A percentile compares a stretch with the other conserved stretches of the same genome.
These are phyloP conservation scores for Pythium dissimile DNA, from an alignment of 352 stramenopile genomes.

Conservation along the genomic window DNA sequence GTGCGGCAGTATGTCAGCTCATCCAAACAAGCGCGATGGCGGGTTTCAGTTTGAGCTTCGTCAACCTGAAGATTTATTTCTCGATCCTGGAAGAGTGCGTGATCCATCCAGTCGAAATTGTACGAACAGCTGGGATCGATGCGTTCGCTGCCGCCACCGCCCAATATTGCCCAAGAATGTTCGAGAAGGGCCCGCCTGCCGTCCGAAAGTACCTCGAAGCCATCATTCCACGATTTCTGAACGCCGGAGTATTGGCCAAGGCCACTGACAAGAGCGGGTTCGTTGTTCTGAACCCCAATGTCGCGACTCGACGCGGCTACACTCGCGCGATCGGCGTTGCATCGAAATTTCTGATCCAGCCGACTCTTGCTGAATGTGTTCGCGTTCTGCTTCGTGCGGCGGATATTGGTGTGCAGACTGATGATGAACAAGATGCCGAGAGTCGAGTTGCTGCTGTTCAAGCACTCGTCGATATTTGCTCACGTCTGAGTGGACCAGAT, in stretches of 20 bases:
- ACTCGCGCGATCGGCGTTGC: conserved; percentile 41
- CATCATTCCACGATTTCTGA: conserved; percentile 62
- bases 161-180: conserved; percentile 85
- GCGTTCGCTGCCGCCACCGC: conserved; percentile 84
- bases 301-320: conserved; percentile 88
- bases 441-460: conserved; percentile 93
- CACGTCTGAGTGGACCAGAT: conserved; percentile 26
- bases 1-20: conserved; percentile 90
- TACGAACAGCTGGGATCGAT: conserved; percentile 86
- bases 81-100: conserved; percentile 89
- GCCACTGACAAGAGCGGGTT: neutral
- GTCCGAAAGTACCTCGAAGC: conserved; percentile 47
- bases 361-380: conserved; percentile 26
- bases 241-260: conserved; percentile 38
- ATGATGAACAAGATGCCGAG: conserved; percentile 91
- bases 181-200: conserved; percentile 37
- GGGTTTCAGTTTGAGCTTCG: conserved; percentile 50
- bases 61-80: conserved; percentile 77
- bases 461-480: conserved; percentile 87
- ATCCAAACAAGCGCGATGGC: conserved; percentile 88
- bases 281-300: conserved; percentile 67
- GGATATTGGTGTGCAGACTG: conserved; percentile 38
- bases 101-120: conserved; percentile 91
- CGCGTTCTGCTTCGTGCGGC: conserved; percentile 40
- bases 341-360: conserved; percentile 34